These are phyloP conservation scores for Scopulariopsis brevicaulis DNA, from an alignment of 2,329 filamentous ascomycete genomes.

Conservation along the genomic window DNA sequence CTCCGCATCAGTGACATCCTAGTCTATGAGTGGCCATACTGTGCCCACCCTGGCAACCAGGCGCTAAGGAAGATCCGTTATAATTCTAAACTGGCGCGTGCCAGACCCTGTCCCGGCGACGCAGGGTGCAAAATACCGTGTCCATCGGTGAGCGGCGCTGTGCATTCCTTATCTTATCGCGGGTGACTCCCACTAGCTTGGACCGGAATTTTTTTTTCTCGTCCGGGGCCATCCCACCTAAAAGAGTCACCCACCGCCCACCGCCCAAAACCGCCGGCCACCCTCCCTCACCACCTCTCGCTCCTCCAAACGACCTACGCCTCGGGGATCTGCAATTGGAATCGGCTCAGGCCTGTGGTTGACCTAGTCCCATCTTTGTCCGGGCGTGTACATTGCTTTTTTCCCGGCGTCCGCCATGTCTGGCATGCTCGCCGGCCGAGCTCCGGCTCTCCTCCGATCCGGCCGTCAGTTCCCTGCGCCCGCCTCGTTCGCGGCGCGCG, in stretches of 20 bases:
- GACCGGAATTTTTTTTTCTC: constrained; percentile 4
- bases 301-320: not conserved
- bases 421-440: constrained; percentile 39
- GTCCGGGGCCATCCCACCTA: constrained; percentile 8
- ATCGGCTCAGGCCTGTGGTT: not conserved
- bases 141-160: not conserved
- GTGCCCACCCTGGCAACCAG: not conserved
- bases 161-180: constrained; percentile 6
- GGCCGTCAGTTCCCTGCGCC: constrained; percentile 32
- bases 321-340: constrained; percentile 3
- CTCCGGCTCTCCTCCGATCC: constrained; percentile 45
- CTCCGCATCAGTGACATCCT: not conserved
- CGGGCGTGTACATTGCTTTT: not conserved
- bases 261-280: constrained; percentile 1
- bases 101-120: not conserved
- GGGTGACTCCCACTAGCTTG: not conserved
- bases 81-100: not conserved
- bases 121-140: not conserved
- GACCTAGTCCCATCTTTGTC: not conserved
- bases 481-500: constrained; percentile 23
- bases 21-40: not conserved
- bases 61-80: not conserved
- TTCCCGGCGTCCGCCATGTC: constrained; percentile 15
- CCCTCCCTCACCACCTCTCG: not conserved
- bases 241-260: constrained; percentile 8